Evolutionary conservation across 805 yeast species (phyloP), one percentile per base, ranked within the genome.

Genomic region (Candida manassasensis): DNA sequence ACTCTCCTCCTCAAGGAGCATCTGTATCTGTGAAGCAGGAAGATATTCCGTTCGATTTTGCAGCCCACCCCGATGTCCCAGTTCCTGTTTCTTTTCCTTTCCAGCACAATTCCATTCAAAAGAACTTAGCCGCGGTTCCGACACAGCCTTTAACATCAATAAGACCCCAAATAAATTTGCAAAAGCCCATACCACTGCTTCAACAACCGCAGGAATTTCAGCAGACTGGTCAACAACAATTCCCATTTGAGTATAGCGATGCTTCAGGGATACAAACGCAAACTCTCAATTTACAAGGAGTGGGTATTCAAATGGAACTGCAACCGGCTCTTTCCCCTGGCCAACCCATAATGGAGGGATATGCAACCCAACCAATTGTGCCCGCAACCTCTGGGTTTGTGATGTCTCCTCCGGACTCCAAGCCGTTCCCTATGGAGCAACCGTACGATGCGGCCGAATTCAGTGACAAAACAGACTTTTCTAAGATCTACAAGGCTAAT

Each of bases 351-450:
- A 21, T 21, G 7, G 22, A 8, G 10, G 22, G 22, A 24, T 24
- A 34, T 15, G 27, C 29, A 21, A 15, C 36, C 25, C 37, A 21
- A 18, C 32, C 24, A 10, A 29, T 25, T 24, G 41, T 38, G 16
- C 30, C 46, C 5, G 31, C 40, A 19, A 44, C 33, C 27, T 24
- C 40, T 37, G 49, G 42, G 32, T 38, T 41, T 15, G 40, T 43
- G 37, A 29, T 40, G 38, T 29, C 33, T 19, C 34, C 42, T 11
- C 27, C 38, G 14, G 42, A 38, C 12, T n/a, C n/a, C n/a, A n/a
- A n/a, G n/a, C n/a, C n/a, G n/a, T n/a, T n/a, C 6, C 27, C 27
- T n/a, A 21, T 10, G 10, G 27, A 24, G 12, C 27, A n/a, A 24
- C 27, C 9, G 12, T 6, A 24, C 12, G 9, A 24, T 24, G 14